phyloP scores from a whole-genome alignment of 2,329 filamentous ascomycete genomes.

The Xylaria hypoxylon region DNA sequence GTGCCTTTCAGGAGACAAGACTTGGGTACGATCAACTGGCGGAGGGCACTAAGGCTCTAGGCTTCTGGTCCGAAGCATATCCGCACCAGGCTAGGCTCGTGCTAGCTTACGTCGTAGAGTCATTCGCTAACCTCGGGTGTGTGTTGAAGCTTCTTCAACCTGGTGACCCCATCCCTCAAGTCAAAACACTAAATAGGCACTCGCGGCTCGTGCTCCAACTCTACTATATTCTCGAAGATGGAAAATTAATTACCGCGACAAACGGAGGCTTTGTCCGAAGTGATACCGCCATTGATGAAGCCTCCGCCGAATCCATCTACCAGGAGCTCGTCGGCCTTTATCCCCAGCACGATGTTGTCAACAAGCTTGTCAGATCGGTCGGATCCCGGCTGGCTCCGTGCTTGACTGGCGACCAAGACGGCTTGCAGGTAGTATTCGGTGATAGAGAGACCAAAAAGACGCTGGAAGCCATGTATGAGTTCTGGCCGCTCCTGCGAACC shows the following conservation, averaged over 20 bases:
- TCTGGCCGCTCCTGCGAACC: slow-evolving; percentile 39
- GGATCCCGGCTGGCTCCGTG: slow-evolving; percentile 41
- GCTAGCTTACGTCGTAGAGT: slow-evolving; percentile 25
- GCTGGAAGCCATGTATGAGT: slow-evolving; percentile 44
- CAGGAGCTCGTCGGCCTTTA: slow-evolving; percentile 26
- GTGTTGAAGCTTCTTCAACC: slow-evolving; percentile 4
- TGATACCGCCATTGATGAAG: slow-evolving; percentile 20
- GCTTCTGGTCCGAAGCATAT: slow-evolving; percentile 26
- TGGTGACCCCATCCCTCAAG: slow-evolving; percentile 8
- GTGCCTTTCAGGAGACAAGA: slow-evolving; percentile 20
- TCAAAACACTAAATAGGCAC: slow-evolving; percentile 17
- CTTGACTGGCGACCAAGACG: slow-evolving; percentile 41
- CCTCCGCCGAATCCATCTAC: slow-evolving; percentile 30
- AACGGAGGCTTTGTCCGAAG: slow-evolving; percentile 17
- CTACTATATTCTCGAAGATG: slow-evolving; percentile 29
- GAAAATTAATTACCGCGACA: slow-evolving; percentile 14
- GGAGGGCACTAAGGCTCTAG: slow-evolving; percentile 9
- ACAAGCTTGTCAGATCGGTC: slow-evolving; percentile 39
- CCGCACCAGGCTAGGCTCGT: slow-evolving; percentile 26
- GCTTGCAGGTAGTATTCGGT: slow-evolving; percentile 43
- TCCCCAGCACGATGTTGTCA: slow-evolving; percentile 35
- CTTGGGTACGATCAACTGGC: slow-evolving; percentile 26
- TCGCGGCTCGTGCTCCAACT: slow-evolving; percentile 27
- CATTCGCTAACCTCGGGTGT: slow-evolving; percentile 25
- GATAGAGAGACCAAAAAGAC: slow-evolving; percentile 37